These are phyloP conservation scores for Halteria grandinella DNA, from an alignment of 73 alveolate genomes.

Conservation along the genomic window DNA sequence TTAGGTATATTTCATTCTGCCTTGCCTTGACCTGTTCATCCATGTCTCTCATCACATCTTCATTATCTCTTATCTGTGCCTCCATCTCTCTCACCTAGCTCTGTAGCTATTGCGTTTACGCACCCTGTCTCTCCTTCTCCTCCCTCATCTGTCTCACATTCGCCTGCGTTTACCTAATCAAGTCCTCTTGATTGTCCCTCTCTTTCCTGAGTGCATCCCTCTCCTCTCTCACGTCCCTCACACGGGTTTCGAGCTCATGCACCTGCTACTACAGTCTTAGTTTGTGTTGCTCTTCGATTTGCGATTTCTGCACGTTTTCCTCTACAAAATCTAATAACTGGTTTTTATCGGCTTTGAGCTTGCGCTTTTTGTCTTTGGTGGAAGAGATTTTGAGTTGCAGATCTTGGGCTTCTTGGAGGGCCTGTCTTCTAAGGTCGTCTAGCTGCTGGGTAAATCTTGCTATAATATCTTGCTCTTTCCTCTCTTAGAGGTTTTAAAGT, in stretches of 20 bases:
- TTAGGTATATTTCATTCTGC: not conserved
- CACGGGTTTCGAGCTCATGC: not conserved
- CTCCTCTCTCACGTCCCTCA: not conserved
- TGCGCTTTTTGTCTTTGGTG: not conserved
- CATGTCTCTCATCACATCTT: not conserved
- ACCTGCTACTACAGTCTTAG: not conserved
- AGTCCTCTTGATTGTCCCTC: constrained; percentile 2
- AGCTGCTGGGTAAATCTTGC: not conserved
- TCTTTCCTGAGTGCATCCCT: not conserved
- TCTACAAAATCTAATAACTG: constrained; percentile 34
- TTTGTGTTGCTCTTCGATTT: constrained; percentile 6
- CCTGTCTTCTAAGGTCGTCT: not conserved
- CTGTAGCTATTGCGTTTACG: not conserved
- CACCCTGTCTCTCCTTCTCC: constrained; percentile 1
- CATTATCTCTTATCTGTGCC: not conserved
- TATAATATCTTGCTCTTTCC: not conserved
- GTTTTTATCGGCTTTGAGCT: constrained; percentile 10
- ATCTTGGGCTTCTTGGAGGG: not conserved
- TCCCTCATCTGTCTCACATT: constrained; percentile 44
- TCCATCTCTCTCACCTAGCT: not conserved
- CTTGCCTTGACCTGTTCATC: not conserved
- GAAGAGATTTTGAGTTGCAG: not conserved
- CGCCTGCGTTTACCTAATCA: not conserved
- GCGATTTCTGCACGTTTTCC: constrained; percentile 19
- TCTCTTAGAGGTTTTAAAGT: not conserved